These are phyloP conservation scores for Hysterangium stoloniferum DNA, from an alignment of 768 basidiomycete species.

Conservation along the genomic window DNA sequence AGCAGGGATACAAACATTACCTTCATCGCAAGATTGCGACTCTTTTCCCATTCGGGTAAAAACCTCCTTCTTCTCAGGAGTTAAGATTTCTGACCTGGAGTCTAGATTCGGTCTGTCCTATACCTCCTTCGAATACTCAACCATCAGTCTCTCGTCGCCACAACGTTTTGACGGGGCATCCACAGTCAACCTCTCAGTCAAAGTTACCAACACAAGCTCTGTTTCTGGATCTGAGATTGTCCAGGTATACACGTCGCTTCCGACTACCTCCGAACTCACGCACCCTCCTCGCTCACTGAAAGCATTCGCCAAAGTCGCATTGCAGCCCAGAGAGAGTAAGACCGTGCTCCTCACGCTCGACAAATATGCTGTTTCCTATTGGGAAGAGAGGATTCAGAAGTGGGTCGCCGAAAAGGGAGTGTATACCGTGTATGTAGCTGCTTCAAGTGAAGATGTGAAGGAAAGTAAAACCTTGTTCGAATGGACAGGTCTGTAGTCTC, in stretches of 20 bases:
- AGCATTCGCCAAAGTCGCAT: conserved; percentile 34
- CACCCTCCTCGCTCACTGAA: conserved; percentile 58
- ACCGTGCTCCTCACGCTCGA: conserved; percentile 25
- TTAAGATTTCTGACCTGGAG: background rate
- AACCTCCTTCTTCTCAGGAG: too few species aligned
- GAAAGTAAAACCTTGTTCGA: background rate
- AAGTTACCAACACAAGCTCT: conserved; percentile 48
- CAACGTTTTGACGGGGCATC: conserved; percentile 23
- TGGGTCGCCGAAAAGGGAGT: conserved; percentile 45
- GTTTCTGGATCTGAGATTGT: conserved; percentile 53
- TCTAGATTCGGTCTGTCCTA: conserved; percentile 69
- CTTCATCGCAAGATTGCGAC: conserved; percentile 44
- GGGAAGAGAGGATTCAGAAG: conserved; percentile 39
- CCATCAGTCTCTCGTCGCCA: conserved; percentile 32
- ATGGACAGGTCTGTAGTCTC: background rate
- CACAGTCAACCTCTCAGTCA: conserved; percentile 34
- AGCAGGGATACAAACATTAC: conserved; percentile 70
- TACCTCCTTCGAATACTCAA: conserved; percentile 53
- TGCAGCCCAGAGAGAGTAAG: conserved; percentile 24
- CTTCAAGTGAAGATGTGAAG: conserved; percentile 36
- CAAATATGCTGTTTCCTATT: conserved; percentile 44
- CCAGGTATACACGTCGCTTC: conserved; percentile 55
- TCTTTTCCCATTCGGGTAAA: conserved; percentile 63
- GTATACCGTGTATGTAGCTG: conserved; percentile 38
- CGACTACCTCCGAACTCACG: conserved; percentile 38